Evolutionary conservation across 2,329 filamentous ascomycete species (phyloP).

Genomic region (Coccinonectria pachysandricola): DNA sequence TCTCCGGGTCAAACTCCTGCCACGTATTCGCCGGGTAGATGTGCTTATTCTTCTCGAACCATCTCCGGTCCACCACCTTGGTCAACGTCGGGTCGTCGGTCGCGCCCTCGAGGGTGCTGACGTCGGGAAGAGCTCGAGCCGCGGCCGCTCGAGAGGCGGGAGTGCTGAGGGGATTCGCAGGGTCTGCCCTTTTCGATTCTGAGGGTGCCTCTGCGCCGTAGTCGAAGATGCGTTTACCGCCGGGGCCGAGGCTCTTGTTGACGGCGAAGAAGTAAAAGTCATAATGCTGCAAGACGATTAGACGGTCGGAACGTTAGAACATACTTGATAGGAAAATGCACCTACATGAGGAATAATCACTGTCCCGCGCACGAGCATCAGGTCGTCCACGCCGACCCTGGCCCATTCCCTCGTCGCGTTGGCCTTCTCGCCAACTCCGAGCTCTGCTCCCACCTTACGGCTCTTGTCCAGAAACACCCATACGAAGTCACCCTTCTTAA

Average conservation of each 20-base stretch:
- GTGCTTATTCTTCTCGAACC: constrained; percentile 97
- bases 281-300: no score
- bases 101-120: constrained; percentile 60
- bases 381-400: constrained; percentile 83
- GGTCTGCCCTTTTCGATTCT: constrained; percentile 19
- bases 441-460: constrained; percentile 77
- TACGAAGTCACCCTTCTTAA: constrained; percentile 87
- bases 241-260: constrained; percentile 70
- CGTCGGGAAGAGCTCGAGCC: constrained; percentile 31
- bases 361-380: constrained; percentile 84
- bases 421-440: constrained; percentile 60
- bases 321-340: no score
- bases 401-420: constrained; percentile 76
- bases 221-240: constrained; percentile 64
- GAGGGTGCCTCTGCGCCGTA: constrained; percentile 47
- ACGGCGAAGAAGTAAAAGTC: constrained; percentile 96
- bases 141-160: constrained; percentile 28
- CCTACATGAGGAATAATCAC: constrained; percentile 90
- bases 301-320: no score
- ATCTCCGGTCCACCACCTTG: constrained; percentile 89
- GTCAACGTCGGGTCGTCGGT: constrained; percentile 70
- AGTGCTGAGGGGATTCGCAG: constrained; percentile 14
- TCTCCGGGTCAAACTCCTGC: constrained; percentile 88
- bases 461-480: constrained; percentile 93
- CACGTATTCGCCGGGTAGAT: constrained; percentile 94